Base-by-base conservation (phyloP, 1,139 yeast species). In the Saccharomyces hybrid region DNA sequence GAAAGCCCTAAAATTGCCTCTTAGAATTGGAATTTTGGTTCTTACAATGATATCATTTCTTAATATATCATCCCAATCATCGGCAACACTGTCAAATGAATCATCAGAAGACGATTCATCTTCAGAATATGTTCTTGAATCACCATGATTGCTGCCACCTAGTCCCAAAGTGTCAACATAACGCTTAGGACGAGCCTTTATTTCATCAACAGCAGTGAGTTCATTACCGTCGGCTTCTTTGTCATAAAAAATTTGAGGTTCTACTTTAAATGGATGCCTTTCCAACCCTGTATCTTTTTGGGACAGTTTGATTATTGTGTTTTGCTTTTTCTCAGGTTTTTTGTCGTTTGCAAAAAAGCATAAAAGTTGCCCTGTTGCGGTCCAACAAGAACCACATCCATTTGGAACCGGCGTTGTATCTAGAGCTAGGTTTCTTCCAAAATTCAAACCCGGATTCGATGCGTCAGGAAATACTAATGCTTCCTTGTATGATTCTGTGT, bases 311-410 rank as follows among this genome's bases (percentile, higher is more conserved):
- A 76, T 64, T 31, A 71, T 62, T 29, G 73, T 66, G 41, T 66
- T 70, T 52, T 71, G 73, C 46, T 68, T 71, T 48, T 59, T 63
- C 14, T 73, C 72, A 14, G 55, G 50, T 32, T 71, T 74, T 14
- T 66, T 67, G 55, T 80, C 81, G 0, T 85, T 83, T n/a, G 84
- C 79, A 70, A 88, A 89, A 64, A 91, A 90, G 65, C 96, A 88
- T 1, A 90, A 85, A 53, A 90, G 73, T 57, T 81, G 82, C 0
- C 97, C 97, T 2, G 82, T 79, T 14, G 82, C 79, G 0, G 95
- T 78, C 96, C 97, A 90, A 0, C 82, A 75, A 0, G 96, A 96
- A 7, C 97, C 96, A 73, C 96, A 90, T 2, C 93, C 95, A 65
- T 88, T 89, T 0, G 97, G 96, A 3, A 90, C 77, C 0, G 97